Base-by-base conservation (phyloP, 1,284 basidiomycete species). In the Sanguinoderma infundibulare region DNA sequence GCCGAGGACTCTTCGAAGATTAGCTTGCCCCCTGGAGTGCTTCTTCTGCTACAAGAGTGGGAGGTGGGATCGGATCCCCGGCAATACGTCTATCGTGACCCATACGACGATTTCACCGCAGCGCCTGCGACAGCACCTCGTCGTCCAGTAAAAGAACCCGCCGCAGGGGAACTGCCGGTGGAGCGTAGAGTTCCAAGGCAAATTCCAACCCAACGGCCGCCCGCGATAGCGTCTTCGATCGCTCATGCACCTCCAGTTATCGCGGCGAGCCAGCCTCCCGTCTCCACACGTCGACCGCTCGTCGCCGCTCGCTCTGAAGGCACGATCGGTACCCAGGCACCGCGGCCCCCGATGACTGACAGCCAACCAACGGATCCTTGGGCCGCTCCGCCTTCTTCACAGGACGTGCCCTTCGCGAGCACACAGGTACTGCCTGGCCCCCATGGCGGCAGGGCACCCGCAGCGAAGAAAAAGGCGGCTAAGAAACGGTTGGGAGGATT, bases 401-500 rank as follows among this genome's bases (percentile, higher is more conserved):
- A 87, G 66, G 78, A 81, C 20, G 49, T 34, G 17, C 61, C 55
- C 14, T 75, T 85, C 74, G 71, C 80, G 35, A 91, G 83, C 64
- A 93, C 90, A 0, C 92, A 94, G 71, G 74, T 88, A 3, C 72
- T 92, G 8, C 85, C 91, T 3, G 92, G 92, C 1, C 84, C 81
- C 0, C 86, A 86, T 75, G 92, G 91, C 44, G 90, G 87, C 34
- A 81, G 90, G 53, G 81, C 79, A 26, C 65, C 64, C 17, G 63
- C 68, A 40, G 68, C 60, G 15, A 90, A 84, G 75, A 90, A 86
- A 78, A 87, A 86, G 70, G 65, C 73, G 52, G 73, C 66, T n/a
- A 92, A 89, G 80, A 93, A 90, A 74, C 79, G 91, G 34, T 55
- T 90, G 46, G 89, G 89, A 10, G 92, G 92, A 1, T 94, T 94